Conservation (phyloP, 257 asterid genomes). For the Solanum commersonii region DNA sequence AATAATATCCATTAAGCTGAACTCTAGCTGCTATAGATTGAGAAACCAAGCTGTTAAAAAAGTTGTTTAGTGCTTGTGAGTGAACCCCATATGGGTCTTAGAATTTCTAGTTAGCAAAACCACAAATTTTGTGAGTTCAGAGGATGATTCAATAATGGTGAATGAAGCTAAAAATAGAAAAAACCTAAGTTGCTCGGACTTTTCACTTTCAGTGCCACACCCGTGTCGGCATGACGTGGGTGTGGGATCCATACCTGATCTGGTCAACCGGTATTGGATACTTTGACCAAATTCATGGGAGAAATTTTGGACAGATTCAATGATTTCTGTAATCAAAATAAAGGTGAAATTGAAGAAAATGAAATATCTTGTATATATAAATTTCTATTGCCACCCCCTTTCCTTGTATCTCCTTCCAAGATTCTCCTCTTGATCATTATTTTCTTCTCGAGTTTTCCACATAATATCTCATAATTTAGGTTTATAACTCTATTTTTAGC, state of each 20-base stretch:
- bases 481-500: not conserved
- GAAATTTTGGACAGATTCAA: not conserved
- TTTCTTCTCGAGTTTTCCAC: not conserved
- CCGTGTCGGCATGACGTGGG: not conserved
- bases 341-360: not conserved
- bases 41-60: constrained; percentile 33
- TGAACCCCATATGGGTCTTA: constrained; percentile 27
- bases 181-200: not conserved
- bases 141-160: constrained; percentile 6
- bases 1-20: constrained; percentile 55
- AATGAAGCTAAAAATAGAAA: constrained; percentile 4
- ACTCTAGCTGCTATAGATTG: constrained; percentile 54
- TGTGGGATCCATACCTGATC: not conserved
- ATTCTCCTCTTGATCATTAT: not conserved
- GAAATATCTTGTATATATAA: not conserved
- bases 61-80: constrained; percentile 26
- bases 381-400: not conserved
- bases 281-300: not conserved
- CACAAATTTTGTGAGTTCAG: constrained; percentile 43
- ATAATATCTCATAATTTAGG: not conserved
- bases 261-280: not conserved
- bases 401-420: not conserved
- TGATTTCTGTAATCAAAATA: not conserved
- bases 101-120: constrained; percentile 67
- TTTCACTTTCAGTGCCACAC: not conserved